Base-by-base conservation (phyloP, 768 basidiomycete genomes). In the Lyophyllum shimeji region DNA sequence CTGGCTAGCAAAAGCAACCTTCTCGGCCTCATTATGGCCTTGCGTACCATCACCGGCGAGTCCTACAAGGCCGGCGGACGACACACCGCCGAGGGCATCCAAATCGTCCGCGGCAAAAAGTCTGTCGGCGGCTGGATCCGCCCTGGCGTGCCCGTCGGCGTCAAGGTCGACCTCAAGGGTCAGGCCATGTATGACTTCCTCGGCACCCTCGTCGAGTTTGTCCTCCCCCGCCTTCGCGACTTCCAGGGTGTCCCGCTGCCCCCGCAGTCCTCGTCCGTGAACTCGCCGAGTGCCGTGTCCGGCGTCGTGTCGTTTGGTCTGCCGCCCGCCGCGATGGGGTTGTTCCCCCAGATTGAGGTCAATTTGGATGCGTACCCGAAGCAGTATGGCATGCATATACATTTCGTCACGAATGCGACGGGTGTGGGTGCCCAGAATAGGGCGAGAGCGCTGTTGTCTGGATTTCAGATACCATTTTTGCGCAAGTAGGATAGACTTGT, bases 271-370 rank as follows among this genome's bases (percentile, higher is more conserved):
- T 78, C 82, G n/a, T 85, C 82, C 34, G 74, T 82, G 40, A 82
- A 87, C 59, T 89, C 86, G 1, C 87, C 92, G 1, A 86, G 83
- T 52, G 84, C 87, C 0, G 90, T 92, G 1, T 81, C 89, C 0
- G 95, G 97, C 49, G 93, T 96, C 18, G 90, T 98, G 49, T 84
- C 87, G 2, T 87, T 98, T 63, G 96, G 96, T 46, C 78, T 99
- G 2, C 84, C 89, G 0, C 86, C 93, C 0, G 72, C 77, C 3
- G 93, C 95, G 0, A 88, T 99, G 82, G 85, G 81, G 7, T 80
- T 95, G 63, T 99, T 98, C 78, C 96, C 96, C 1, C 92, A 96
- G 74, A 89, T 98, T 54, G 96, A 98, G 74, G 87, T 94, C 70
- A 97, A 97, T 69, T 71, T 89, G 42, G 95, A 98, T 65, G 74